These are phyloP conservation scores for Ceratobasidium sp. DNA, from an alignment of 1,284 basidiomycete species.

Conservation along the genomic window DNA sequence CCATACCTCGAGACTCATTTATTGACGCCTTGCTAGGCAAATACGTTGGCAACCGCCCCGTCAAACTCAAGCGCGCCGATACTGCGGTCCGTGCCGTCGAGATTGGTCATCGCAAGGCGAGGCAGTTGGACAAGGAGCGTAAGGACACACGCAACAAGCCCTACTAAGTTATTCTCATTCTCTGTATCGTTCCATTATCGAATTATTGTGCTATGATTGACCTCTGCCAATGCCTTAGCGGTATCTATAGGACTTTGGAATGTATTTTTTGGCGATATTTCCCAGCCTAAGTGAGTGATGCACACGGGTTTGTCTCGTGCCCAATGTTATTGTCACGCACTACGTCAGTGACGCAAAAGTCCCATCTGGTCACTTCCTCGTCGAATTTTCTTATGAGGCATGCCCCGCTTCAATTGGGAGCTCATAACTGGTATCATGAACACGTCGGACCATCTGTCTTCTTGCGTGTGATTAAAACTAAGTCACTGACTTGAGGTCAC, in stretches of 20 bases:
- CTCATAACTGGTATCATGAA: background rate
- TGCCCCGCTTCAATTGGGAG: too few relatives aligned
- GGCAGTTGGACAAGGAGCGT: constrained; percentile 79
- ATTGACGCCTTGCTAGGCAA: constrained; percentile 69
- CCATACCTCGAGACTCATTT: constrained; percentile 20
- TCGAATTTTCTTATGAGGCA: too few relatives aligned
- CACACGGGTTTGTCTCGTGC: too few relatives aligned
- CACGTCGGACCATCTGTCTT: too few relatives aligned
- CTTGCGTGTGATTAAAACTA: too few relatives aligned
- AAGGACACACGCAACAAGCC: constrained; percentile 78
- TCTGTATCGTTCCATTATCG: constrained; percentile 31
- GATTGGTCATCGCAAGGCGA: constrained; percentile 90
- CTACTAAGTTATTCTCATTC: constrained; percentile 58
- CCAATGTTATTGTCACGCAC: too few relatives aligned
- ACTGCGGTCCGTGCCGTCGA: constrained; percentile 87
- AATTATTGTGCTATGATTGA: constrained; percentile 25
- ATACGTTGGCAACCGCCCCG: constrained; percentile 94
- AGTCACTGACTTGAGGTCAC: too few relatives aligned
- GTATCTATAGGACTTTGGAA: constrained; percentile 10
- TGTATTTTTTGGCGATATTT: constrained; percentile 19
- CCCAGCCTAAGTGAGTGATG: constrained; percentile 2
- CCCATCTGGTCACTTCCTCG: too few relatives aligned
- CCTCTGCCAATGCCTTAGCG: constrained; percentile 15
- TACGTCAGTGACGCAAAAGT: too few relatives aligned
- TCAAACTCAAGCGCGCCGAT: constrained; percentile 91